Evolutionary conservation across 345 rosid species (phyloP).

Genomic region (Garcia nutans): DNA sequence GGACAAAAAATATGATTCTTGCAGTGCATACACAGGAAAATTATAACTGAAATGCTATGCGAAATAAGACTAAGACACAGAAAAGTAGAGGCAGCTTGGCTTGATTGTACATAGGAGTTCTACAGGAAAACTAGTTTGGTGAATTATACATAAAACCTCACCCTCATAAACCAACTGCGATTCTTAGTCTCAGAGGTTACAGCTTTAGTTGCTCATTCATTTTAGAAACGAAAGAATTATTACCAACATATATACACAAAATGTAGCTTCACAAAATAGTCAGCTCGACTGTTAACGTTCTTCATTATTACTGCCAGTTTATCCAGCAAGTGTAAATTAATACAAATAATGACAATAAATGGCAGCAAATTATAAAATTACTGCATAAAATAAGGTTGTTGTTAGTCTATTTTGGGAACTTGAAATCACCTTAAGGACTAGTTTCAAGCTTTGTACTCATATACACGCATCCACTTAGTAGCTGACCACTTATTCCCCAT

Average conservation of each 20-base stretch:
- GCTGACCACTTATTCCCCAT: slow-evolving; percentile 97
- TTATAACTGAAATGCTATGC: not conserved
- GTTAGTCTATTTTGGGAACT: not conserved
- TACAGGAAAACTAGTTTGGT: not conserved
- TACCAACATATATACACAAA: not conserved
- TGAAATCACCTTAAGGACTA: slow-evolving; percentile 32
- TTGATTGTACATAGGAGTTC: not conserved
- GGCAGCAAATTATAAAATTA: not conserved
- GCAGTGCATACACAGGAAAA: not conserved
- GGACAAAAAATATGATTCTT: not conserved
- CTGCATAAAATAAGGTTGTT: not conserved
- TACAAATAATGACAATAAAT: not conserved
- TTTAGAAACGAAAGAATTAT: not conserved
- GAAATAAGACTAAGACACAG: not conserved
- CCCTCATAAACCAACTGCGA: not conserved
- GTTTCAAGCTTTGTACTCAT: slow-evolving; percentile 58
- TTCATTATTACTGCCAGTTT: not conserved
- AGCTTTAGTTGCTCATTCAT: not conserved
- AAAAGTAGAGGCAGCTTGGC: not conserved
- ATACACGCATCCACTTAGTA: slow-evolving; percentile 89
- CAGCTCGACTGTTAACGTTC: not conserved
- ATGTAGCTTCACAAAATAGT: not conserved
- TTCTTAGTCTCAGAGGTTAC: not conserved
- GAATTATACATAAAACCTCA: not conserved
- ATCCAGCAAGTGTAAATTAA: not conserved